Base-by-base conservation (phyloP, 2,329 filamentous ascomycete genomes). In the Aspergillus sp. region DNA sequence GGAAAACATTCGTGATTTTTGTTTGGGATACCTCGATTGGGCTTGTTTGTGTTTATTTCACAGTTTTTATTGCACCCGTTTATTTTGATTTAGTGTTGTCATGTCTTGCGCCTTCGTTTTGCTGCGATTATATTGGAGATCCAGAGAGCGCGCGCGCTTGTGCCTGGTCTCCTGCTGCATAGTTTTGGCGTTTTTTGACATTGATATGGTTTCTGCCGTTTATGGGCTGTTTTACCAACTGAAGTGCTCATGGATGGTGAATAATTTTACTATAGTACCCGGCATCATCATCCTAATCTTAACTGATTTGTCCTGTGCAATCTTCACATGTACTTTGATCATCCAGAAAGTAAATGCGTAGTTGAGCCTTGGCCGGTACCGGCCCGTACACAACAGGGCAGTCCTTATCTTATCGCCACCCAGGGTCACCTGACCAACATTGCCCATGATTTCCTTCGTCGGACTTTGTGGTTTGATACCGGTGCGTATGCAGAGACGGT, bases 351-450 rank as follows among this genome's bases (percentile, higher is more conserved):
- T 30, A 17, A 45, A 9, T n/a, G 15, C 1, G 42, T 44, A 44
- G 22, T 24, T 17, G 6, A 15, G 13, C 4, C 22, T 30, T 4
- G 22, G 24, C 51, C 43, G 51, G 42, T 53, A 53, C 32, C 51
- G 51, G 43, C 13, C 12, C 15, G 12, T 36, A 36, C 12, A 15
- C 12, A 30, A 7, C 26, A 30, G 26, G 18, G n/a, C 20, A 36
- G 22, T 22, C 15, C 58, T 63, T 65, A 65, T 65, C 63, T 65
- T 65, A 65, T 65, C 63, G 60, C 56, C 43, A 55, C 55, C 18
- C 26, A 24, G 4, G 15, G 48, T 61, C 63, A 65, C 62, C 49
- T 64, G 62, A 62, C 56, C 45, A 41, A 43, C 42, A 48, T 48
- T 55, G 45, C 43, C 43, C 32, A 15, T 44, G 42, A 44, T 18